phyloP scores from a whole-genome alignment of 1,284 basidiomycete genomes.

The Phylloporus gajari region DNA sequence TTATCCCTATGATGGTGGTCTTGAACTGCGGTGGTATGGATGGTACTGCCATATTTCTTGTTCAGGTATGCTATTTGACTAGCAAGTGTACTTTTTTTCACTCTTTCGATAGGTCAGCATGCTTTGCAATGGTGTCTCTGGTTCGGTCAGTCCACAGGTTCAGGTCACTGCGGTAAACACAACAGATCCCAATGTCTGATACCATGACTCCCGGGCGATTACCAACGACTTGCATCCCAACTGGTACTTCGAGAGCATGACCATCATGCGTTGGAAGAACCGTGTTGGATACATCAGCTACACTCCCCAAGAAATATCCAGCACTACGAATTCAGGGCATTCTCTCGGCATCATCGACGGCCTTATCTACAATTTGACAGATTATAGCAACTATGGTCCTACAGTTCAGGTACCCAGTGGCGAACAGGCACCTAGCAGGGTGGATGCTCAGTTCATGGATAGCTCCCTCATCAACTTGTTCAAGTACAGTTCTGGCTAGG shows the following conservation, averaged over 20 bases:
- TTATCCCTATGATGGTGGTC: conserved; percentile 81
- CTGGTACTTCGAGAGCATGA: conserved; percentile 97
- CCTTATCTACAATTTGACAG: conserved; percentile 88
- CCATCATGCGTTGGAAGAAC: conserved; percentile 87
- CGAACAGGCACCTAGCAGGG: conserved; percentile 63
- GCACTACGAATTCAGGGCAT: conserved; percentile 71
- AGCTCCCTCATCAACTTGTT: conserved; percentile 82
- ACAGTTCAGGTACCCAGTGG: conserved; percentile 70
- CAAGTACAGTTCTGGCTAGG: conserved; percentile 82
- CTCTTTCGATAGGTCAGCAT: conserved; percentile 77
- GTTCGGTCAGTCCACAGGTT: conserved; percentile 87
- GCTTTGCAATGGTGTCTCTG: conserved; percentile 88
- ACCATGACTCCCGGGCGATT: conserved; percentile 94
- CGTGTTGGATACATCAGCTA: conserved; percentile 92
- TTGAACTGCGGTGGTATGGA: conserved; percentile 84
- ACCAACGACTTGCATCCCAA: conserved; percentile 93
- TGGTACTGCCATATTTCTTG: conserved; percentile 88
- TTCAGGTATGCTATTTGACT: conserved; percentile 70
- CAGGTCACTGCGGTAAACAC: conserved; percentile 83
- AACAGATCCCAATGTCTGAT: conserved; percentile 83
- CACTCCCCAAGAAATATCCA: conserved; percentile 81
- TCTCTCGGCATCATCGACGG: conserved; percentile 86
- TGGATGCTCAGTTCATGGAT: conserved; percentile 85
- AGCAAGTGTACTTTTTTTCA: conserved; percentile 13
- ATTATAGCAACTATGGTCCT: conserved; percentile 76